phyloP scores from a whole-genome alignment of 208 protist species.

The Acanthamoeba lugdunensis region DNA sequence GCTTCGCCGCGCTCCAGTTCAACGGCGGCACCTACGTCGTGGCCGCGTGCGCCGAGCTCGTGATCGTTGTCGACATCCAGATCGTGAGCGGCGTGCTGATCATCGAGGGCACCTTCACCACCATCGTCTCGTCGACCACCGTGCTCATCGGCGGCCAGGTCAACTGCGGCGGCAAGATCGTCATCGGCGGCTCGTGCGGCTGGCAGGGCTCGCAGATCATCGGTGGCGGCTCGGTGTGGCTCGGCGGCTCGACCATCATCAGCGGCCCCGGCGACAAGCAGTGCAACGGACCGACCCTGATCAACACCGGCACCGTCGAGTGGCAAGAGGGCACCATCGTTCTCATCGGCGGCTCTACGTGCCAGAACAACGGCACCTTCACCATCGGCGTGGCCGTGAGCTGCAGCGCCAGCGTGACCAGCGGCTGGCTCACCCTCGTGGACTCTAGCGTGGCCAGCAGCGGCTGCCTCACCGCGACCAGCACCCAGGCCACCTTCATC shows the following conservation, averaged over 20 bases:
- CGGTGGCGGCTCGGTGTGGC: conserved; percentile 9
- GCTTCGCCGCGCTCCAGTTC: not conserved
- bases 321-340: conserved; percentile 39
- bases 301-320: conserved; percentile 31
- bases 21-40: conserved; percentile 19
- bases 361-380: conserved; percentile 70
- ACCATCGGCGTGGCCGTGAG: conserved; percentile 31
- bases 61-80: not conserved
- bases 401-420: conserved; percentile 29
- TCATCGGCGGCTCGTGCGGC: conserved; percentile 29
- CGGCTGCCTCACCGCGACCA: not conserved
- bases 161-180: conserved; percentile 34
- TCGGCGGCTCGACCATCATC: conserved; percentile 58
- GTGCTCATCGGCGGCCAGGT: conserved; percentile 30
- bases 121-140: not conserved
- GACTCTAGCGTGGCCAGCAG: not conserved
- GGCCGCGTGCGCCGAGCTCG: conserved; percentile 14
- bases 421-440: not conserved
- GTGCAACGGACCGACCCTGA: not conserved
- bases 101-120: conserved; percentile 51
- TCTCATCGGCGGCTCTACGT: conserved; percentile 62
- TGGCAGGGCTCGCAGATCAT: conserved; percentile 39
- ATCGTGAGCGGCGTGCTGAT: conserved; percentile 26
- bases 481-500: conserved; percentile 26
- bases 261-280: conserved; percentile 31